Percentiles rank a stretch among this genome's conserved stretches.
phyloP scores from a whole-genome alignment of 2,329 filamentous ascomycete species.

The Onygena corvina region DNA sequence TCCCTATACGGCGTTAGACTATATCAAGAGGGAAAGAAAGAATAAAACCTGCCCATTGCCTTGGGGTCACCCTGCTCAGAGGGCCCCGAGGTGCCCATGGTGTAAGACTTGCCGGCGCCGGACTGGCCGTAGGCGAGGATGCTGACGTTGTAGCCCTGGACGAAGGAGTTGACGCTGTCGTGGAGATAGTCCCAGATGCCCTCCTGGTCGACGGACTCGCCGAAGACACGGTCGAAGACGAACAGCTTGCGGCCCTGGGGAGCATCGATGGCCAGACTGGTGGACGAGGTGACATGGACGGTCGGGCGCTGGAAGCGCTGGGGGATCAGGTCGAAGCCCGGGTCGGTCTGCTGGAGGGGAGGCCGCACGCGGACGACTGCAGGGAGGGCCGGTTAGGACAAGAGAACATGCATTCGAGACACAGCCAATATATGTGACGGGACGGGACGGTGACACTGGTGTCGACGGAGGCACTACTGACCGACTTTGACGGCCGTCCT shows the following conservation, averaged over 20 bases:
- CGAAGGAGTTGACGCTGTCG: constrained; percentile 79
- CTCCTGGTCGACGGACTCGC: constrained; percentile 68
- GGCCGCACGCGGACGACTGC: constrained; percentile 86
- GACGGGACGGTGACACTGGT: neutral
- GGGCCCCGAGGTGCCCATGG: constrained; percentile 92
- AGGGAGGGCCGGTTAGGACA: constrained; percentile 8
- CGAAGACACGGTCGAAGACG: constrained; percentile 91
- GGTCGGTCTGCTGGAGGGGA: constrained; percentile 68
- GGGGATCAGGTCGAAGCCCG: constrained; percentile 87
- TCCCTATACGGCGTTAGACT: constrained; percentile 45
- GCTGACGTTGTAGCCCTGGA: constrained; percentile 97
- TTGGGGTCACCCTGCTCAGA: constrained; percentile 58
- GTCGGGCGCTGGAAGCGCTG: constrained; percentile 89
- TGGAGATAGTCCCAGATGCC: constrained; percentile 89
- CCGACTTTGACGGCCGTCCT: constrained; percentile 94
- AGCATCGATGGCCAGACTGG: constrained; percentile 76
- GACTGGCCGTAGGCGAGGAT: constrained; percentile 95
- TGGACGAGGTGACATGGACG: constrained; percentile 77
- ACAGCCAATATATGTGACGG: neutral
- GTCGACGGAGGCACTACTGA: constrained; percentile 41
- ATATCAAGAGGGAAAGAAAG: neutral
- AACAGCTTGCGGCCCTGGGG: constrained; percentile 90
- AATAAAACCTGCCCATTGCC: constrained; percentile 57
- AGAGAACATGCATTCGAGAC: neutral
- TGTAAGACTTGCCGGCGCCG: constrained; percentile 94